Evolutionary conservation across 768 basidiomycete genomes (phyloP).

Genomic region (Hericium erinaceus): DNA sequence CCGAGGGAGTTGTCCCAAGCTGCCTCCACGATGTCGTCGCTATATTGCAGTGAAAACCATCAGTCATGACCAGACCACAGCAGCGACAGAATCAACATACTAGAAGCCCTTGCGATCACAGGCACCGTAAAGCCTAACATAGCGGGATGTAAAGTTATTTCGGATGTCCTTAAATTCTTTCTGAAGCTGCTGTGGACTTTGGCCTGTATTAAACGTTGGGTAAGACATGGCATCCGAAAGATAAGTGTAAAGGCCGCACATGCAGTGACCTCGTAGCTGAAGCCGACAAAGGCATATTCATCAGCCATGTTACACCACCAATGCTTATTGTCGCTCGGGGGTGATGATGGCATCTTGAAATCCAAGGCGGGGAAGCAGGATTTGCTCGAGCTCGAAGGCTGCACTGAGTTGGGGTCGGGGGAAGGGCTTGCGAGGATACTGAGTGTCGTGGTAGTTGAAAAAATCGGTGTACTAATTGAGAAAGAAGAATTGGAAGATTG

Average conservation of each 20-base stretch:
- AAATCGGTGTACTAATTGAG: no score
- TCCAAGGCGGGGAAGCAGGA: slow-evolving; percentile 30
- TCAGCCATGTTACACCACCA: slow-evolving; percentile 51
- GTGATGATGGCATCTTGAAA: slow-evolving; percentile 44
- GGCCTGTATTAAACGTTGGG: slow-evolving; percentile 33
- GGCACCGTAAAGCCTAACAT: slow-evolving; percentile 42
- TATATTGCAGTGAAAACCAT: slow-evolving; percentile 14
- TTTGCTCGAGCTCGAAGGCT: no score
- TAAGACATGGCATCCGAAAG: background rate
- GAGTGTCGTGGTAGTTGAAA: no score
- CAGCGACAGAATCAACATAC: slow-evolving; percentile 16
- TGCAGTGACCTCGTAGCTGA: slow-evolving; percentile 64
- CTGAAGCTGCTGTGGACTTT: slow-evolving; percentile 39
- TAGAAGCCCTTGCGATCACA: slow-evolving; percentile 33
- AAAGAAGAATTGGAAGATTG: no score
- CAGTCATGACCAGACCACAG: background rate
- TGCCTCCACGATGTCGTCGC: slow-evolving; percentile 54
- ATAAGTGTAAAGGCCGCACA: slow-evolving; percentile 33
- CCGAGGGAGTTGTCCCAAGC: slow-evolving; percentile 60
- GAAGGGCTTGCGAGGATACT: no score
- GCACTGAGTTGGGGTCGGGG: no score
- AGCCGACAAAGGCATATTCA: slow-evolving; percentile 71
- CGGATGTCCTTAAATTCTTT: slow-evolving; percentile 54
- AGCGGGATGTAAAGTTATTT: slow-evolving; percentile 49
- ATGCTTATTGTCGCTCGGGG: slow-evolving; percentile 26